Evolutionary conservation across 73 alveolate genomes (phyloP), one percentile per base, ranked within the genome.

Genomic region (Paramecium caudatum): DNA sequence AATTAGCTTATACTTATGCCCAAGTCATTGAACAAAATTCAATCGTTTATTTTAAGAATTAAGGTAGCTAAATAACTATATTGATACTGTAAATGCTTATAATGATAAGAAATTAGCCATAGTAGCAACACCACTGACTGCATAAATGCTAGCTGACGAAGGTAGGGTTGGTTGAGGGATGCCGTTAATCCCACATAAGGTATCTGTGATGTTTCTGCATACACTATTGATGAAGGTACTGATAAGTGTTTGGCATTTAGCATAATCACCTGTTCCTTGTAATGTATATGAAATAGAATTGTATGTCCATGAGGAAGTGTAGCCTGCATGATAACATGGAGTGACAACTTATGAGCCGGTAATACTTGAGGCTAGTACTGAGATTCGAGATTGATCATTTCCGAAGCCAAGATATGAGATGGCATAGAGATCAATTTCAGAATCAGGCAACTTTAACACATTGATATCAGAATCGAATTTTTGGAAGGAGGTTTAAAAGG

Each of bases 371-470:
- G 16, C 32, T 34, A 41, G 55, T 13, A 74, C 88, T 15, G 70
- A 15, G 5, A 21, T 47, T 63, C 93, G 37, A 21, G 90, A 87
- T 86, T 63, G 32, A 43, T 86, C 90, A 21, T 41, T 86, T 36
- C 93, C 93, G 25, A 27, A 86, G n/a, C 93, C 93, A 19, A 86
- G 47, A 62, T 86, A 86, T 3, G 93, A 86, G 5, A 63, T 86
- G 2, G 93, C 43, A 63, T 62, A 63, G 0, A 86, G 25, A 39
- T 48, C 21, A 34, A 36, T 34, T 15, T 86, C 88, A 16, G 36
- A 39, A 1, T 63, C 80, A 47, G 47, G 90, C 30, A 63, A 63
- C 37, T 46, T 86, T 63, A 78, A 19, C n/a, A 7, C 39, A 34
- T 7, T 46, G 5, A 23, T 85, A 37, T 13, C 48, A 27, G 87